phyloP scores from a whole-genome alignment of 2,329 filamentous ascomycete species.

The Colletotrichum aenigma region DNA sequence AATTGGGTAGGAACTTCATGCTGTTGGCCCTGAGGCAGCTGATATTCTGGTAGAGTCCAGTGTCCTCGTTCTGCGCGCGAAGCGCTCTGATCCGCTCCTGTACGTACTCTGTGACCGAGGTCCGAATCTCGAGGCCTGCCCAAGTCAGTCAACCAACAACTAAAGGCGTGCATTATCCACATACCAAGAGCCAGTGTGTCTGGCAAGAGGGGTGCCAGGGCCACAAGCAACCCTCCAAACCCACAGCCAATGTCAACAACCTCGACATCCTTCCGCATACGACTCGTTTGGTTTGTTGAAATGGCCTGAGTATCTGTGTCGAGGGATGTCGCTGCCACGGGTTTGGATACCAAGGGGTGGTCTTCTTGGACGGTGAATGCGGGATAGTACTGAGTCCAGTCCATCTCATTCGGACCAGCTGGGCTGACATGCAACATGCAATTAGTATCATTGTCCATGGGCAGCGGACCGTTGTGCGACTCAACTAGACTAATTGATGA shows the following conservation, averaged over 20 bases:
- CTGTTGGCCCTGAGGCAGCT: constrained; percentile 90
- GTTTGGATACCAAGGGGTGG: neutral
- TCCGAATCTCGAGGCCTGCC: constrained; percentile 88
- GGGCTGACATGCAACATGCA: constrained; percentile 61
- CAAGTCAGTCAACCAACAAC: constrained; percentile 10
- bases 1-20: constrained; percentile 99
- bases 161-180: neutral
- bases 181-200: constrained; percentile 81
- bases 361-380: constrained; percentile 59
- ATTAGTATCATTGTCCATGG: neutral
- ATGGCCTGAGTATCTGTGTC: constrained; percentile 15
- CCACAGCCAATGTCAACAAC: constrained; percentile 97
- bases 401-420: constrained; percentile 79
- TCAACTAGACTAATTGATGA: constrained; percentile 83
- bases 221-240: constrained; percentile 89
- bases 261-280: constrained; percentile 74
- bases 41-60: constrained; percentile 78
- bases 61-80: constrained; percentile 64
- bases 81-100: constrained; percentile 85
- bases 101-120: constrained; percentile 88
- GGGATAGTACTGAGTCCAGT: constrained; percentile 88
- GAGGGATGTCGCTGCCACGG: neutral
- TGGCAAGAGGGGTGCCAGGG: constrained; percentile 80
- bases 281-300: constrained; percentile 31
- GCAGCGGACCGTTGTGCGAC: neutral